These are phyloP conservation scores for Blastobotrys capitulatus DNA, from an alignment of 1,139 yeast species.

Conservation along the genomic window DNA sequence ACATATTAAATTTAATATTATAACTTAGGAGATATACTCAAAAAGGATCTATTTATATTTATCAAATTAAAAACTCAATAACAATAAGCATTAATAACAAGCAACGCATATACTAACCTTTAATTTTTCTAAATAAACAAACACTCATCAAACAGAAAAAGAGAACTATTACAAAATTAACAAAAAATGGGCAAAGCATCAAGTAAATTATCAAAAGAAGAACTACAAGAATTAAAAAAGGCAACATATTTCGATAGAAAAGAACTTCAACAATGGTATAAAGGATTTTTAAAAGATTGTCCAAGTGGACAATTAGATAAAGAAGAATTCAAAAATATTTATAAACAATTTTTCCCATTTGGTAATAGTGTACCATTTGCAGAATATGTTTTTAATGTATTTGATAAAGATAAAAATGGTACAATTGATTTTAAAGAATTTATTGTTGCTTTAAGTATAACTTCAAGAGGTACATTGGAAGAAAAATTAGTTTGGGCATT, in stretches of 20 bases:
- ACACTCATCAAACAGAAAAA: background rate
- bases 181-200: slow-evolving; percentile 91
- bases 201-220: slow-evolving; percentile 88
- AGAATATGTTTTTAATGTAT: slow-evolving; percentile 79
- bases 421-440: slow-evolving; percentile 89
- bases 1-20: too few relatives aligned
- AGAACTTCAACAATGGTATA: slow-evolving; percentile 97
- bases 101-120: too few relatives aligned
- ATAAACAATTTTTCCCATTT: slow-evolving; percentile 95
- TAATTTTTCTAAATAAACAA: too few relatives aligned
- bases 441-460: slow-evolving; percentile 78
- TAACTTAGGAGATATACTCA: too few relatives aligned
- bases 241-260: slow-evolving; percentile 90
- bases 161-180: too few relatives aligned
- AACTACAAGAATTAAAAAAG: slow-evolving; percentile 71
- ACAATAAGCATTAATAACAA: too few relatives aligned
- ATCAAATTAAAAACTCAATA: too few relatives aligned
- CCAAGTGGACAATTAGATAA: slow-evolving; percentile 85
- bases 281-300: slow-evolving; percentile 90
- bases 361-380: slow-evolving; percentile 95
- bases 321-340: slow-evolving; percentile 85
- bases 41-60: too few relatives aligned
- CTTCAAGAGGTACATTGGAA: slow-evolving; percentile 81
- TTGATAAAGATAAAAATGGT: slow-evolving; percentile 78
- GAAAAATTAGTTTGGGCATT: slow-evolving; percentile 84